phyloP scores from a whole-genome alignment of 2,329 filamentous ascomycete genomes.

The Diplodia intermedia region DNA sequence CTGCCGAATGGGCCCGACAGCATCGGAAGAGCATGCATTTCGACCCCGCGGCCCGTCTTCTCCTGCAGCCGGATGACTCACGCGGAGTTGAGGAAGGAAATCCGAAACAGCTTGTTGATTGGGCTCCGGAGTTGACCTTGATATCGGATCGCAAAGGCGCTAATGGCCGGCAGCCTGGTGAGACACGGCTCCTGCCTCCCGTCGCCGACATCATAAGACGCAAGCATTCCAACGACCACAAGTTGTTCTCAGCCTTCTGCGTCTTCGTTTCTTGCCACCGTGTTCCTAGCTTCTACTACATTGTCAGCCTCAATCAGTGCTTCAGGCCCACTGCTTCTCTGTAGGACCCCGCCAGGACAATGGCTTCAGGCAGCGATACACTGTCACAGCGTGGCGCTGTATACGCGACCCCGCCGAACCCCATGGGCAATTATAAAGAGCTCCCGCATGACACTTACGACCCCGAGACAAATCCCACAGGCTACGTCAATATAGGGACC shows the following conservation, averaged over 20 bases:
- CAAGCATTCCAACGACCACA: neutral
- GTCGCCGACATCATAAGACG: constrained; percentile 4
- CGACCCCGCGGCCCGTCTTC: constrained; percentile 10
- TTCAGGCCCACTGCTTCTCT: neutral
- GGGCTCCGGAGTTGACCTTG: neutral
- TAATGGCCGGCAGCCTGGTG: constrained; percentile 1
- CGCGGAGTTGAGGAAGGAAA: constrained; percentile 8
- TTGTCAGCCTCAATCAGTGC: neutral
- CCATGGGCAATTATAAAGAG: constrained; percentile 34
- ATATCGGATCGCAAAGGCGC: constrained; percentile 11
- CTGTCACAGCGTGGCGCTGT: constrained; percentile 25
- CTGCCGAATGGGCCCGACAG: neutral
- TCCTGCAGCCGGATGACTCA: constrained; percentile 24
- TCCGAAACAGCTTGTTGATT: constrained; percentile 10
- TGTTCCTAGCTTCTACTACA: neutral
- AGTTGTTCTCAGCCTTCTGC: neutral
- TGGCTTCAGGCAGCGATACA: constrained; percentile 7
- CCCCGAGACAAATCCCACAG: constrained; percentile 40
- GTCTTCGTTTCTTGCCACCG: neutral
- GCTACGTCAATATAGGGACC: constrained; percentile 42
- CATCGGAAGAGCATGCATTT: neutral
- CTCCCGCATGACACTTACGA: constrained; percentile 38
- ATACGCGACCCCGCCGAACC: constrained; percentile 32
- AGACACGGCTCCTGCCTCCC: constrained; percentile 12
- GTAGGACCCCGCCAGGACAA: neutral